Base-by-base conservation (phyloP, 805 yeast genomes). In the Ogataea ramenticola region DNA sequence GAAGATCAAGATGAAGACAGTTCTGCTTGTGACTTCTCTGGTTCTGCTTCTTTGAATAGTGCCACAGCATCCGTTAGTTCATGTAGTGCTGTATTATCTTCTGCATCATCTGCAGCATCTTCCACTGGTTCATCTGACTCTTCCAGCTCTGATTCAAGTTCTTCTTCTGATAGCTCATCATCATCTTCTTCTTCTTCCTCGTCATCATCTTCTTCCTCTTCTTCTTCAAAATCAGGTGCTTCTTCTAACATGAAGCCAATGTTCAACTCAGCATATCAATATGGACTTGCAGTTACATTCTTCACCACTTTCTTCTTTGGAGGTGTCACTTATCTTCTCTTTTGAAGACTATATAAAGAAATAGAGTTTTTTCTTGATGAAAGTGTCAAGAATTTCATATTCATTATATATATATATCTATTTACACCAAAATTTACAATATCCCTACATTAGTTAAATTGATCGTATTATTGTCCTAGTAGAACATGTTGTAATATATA, bases 11-110 rank as follows among this genome's bases (percentile, higher is more conserved):
- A 66, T 49, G 60, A 61, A 41, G 49, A 53, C 40, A 44, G 62
- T 2, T 62, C 75, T 42, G 90, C 84, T 46, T 86, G 95, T 68
- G 78, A 76, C 62, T 86, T 84, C 62, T 60, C 60, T 44, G 91
- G 95, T 44, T 72, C 82, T 46, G 93, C 90, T 31, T 57, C 82
- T n/a, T 45, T 77, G 43, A 57, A 59, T 43, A 53, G 65, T 38
- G 65, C 66, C 44, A 60, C 74, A 30, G 65, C 66, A 44, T 60
- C 74, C 31, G 71, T 71, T 32, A 64, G 77, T 20, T 40, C 57
- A 30, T 82, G 89, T 67, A 52, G 75, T 24, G 67, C 78, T 27
- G 56, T 72, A 48, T 56, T 76, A 49, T 56, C 65, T 38, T 58
- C 74, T 36, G 77, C 76, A 43, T 72, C 76, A 50, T 50, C 64